Evolutionary conservation across 1,284 basidiomycete genomes (phyloP), one percentile per base, ranked within the genome.

Genomic region (Moesziomyces sp.): DNA sequence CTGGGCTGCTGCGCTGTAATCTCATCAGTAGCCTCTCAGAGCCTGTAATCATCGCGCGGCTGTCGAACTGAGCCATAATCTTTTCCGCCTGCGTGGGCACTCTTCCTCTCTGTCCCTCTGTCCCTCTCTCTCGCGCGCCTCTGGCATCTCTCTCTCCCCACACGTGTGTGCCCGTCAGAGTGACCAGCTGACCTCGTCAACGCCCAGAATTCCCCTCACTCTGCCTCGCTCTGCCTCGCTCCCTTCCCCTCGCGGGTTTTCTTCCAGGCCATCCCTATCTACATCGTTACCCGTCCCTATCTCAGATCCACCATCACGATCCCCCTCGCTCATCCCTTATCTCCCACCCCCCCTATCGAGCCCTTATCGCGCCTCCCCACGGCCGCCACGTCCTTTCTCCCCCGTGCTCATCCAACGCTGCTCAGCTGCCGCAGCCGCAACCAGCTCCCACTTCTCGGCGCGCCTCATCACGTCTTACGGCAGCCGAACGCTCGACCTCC

Each of bases 281-380:
- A 24, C 10, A 21, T 11, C 9, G 16, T 46, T 14, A 16, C 38
- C 24, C 40, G 38, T 42, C 35, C 46, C 62, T 55, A 67, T 67
- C 64, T 67, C 58, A 48, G 50, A 43, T 52, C 50, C 57, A 52
- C 42, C 58, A 52, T 59, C 52, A 54, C 35, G 42, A 43, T 40
- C 45, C 53, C 30, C 56, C 51, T 65, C 52, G 52, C 26, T 23
- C 62, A 58, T 58, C 47, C 61, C 58, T 67, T 67, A 67, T 67
- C 64, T 67, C 58, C 19, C 52, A 7, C 47, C 7, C 28, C 35
- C 46, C 46, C 46, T 46, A 23, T 48, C 38, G 38, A 40, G 38
- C 5, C 48, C 63, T 66, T 66, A 66, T 66, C 56, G 57, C 53
- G 45, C n/a, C 23, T 52, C 58, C 58, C 57, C 64, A 13, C 38